Percentiles rank a stretch among this genome's conserved stretches.
phyloP scores from a whole-genome alignment of 495 filamentous ascomycete genomes.

The Penicillium nucicola region DNA sequence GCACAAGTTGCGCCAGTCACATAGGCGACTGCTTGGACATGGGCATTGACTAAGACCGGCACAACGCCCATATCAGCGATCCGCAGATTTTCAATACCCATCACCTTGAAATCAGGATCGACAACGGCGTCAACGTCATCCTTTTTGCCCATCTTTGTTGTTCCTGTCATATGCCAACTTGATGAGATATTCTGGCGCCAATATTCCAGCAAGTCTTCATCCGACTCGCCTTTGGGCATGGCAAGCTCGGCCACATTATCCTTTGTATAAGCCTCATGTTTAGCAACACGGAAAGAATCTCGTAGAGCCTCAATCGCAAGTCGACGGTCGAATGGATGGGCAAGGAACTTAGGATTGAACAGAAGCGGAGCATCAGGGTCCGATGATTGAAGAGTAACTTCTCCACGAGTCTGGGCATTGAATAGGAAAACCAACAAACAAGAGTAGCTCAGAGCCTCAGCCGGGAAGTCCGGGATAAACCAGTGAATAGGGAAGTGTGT shows the following conservation, averaged over 20 bases:
- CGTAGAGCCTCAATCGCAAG: slow-evolving; percentile 52
- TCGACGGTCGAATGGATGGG: slow-evolving; percentile 52
- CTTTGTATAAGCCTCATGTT: slow-evolving; percentile 20
- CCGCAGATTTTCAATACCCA: slow-evolving; percentile 51
- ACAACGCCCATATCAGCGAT: slow-evolving; percentile 59
- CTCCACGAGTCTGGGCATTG: slow-evolving; percentile 39
- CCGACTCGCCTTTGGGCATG: slow-evolving; percentile 43
- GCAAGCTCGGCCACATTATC: slow-evolving; percentile 28
- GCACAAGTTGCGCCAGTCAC: slow-evolving; percentile 22
- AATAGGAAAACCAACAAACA: slow-evolving; percentile 22
- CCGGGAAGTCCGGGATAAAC: slow-evolving; percentile 25
- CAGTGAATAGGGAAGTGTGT: slow-evolving; percentile 28
- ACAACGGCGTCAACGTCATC: slow-evolving; percentile 35
- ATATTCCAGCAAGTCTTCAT: slow-evolving; percentile 54
- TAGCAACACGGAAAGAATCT: slow-evolving; percentile 31
- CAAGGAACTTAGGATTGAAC: slow-evolving; percentile 55
- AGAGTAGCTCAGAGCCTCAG: slow-evolving; percentile 19
- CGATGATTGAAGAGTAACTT: slow-evolving; percentile 48
- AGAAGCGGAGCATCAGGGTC: slow-evolving; percentile 46
- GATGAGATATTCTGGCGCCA: slow-evolving; percentile 33
- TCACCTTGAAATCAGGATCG: slow-evolving; percentile 48
- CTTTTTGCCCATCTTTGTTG: slow-evolving; percentile 53
- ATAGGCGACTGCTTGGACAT: slow-evolving; percentile 27
- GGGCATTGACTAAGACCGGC: slow-evolving; percentile 42
- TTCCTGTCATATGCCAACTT: slow-evolving; percentile 51